These are phyloP conservation scores for Pythium scleroteichum DNA, from an alignment of 352 stramenopile species.

Conservation along the genomic window DNA sequence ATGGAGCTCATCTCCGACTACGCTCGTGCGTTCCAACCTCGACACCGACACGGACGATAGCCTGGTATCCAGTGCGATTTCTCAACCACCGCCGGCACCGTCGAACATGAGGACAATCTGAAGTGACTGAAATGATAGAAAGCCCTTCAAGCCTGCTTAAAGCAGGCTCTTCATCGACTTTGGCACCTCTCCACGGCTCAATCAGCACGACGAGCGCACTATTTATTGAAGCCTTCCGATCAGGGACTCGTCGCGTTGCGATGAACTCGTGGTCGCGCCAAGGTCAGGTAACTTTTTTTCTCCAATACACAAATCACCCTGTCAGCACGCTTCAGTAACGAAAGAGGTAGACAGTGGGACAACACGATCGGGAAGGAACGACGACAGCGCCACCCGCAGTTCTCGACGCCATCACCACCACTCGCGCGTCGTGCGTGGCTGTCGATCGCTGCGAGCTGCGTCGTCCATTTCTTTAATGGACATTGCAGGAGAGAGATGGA, in stretches of 20 bases:
- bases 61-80: conserved; percentile 10
- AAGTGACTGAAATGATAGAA: background rate
- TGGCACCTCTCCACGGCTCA: background rate
- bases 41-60: conserved; percentile 21
- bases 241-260: background rate
- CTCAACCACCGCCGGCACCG: conserved; percentile 4
- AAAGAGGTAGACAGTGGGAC: background rate
- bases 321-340: too few relatives aligned
- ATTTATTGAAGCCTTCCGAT: conserved; percentile 1
- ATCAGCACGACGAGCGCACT: background rate
- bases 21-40: conserved; percentile 4
- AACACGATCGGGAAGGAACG: conserved; percentile 20
- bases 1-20: conserved; percentile 24
- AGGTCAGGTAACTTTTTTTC: too few relatives aligned
- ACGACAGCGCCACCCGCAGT: conserved; percentile 22
- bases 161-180: too few relatives aligned
- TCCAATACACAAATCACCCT: too few relatives aligned
- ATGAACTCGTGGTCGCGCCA: background rate
- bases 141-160: background rate
- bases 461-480: conserved; percentile 40
- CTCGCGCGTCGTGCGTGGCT: conserved; percentile 6
- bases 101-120: background rate
- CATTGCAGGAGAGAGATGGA: conserved; percentile 34
- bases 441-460: conserved; percentile 17
- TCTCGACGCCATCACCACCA: conserved; percentile 11